These are phyloP conservation scores for Myotisia sp. DNA, from an alignment of 2,329 filamentous ascomycete species.

Conservation along the genomic window DNA sequence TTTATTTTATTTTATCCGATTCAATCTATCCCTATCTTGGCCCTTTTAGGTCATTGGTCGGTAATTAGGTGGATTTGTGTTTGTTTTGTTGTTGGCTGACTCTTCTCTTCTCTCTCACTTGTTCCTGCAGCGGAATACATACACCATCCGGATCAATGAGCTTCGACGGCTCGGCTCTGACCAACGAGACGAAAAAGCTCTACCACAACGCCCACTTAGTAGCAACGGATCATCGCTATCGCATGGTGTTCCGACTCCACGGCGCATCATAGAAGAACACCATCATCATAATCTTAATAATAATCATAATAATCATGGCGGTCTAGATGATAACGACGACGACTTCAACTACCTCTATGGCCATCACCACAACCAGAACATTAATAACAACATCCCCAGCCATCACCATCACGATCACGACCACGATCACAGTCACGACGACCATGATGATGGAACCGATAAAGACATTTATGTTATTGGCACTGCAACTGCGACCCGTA, in stretches of 20 bases:
- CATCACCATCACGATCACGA: not conserved
- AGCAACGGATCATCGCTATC: conserved; percentile 40
- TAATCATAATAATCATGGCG: not conserved
- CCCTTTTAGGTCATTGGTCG: not conserved
- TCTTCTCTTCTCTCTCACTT: not conserved
- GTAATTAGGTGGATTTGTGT: not conserved
- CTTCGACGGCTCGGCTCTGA: conserved; percentile 52
- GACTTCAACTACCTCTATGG: conserved; percentile 6
- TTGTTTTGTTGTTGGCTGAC: too few species aligned
- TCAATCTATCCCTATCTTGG: not conserved
- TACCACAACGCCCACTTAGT: conserved; percentile 58
- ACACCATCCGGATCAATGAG: conserved; percentile 79
- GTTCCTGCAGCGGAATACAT: conserved; percentile 58
- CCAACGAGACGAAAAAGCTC: conserved; percentile 51
- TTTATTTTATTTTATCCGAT: too few species aligned
- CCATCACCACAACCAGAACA: too few species aligned
- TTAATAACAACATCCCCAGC: too few species aligned
- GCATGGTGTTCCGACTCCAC: conserved; percentile 8
- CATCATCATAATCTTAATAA: not conserved
- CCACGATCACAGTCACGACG: not conserved
- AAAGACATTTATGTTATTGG: conserved; percentile 34
- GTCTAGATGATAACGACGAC: conserved; percentile 6
- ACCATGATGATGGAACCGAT: conserved; percentile 20
- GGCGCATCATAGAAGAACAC: too few species aligned
- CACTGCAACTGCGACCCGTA: conserved; percentile 40